Evolutionary conservation across 1,139 yeast genomes (phyloP).

Genomic region (Candida freyschussii): DNA sequence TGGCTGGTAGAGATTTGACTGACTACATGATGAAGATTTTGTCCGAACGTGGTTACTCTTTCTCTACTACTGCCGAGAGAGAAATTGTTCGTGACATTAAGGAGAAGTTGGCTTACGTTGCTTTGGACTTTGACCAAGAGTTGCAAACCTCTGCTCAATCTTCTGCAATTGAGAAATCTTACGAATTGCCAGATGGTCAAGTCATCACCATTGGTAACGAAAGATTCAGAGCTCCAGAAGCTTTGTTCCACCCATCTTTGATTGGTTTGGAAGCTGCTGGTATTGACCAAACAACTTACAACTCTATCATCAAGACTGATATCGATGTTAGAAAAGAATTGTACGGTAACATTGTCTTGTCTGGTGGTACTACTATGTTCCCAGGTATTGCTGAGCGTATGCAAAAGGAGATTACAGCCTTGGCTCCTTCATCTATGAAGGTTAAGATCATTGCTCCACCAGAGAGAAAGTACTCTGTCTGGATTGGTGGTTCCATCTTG

Average conservation of each 20-base stretch:
- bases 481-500: slow-evolving; percentile 99
- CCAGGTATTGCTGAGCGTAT: slow-evolving; percentile 99
- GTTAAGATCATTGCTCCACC: slow-evolving; percentile 99
- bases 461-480: slow-evolving; percentile 99
- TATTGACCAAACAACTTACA: slow-evolving; percentile 98
- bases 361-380: slow-evolving; percentile 99
- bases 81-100: slow-evolving; percentile 99
- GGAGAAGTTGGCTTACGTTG: slow-evolving; percentile 98
- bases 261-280: slow-evolving; percentile 98
- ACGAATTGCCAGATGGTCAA: slow-evolving; percentile 99
- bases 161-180: slow-evolving; percentile 95
- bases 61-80: slow-evolving; percentile 99
- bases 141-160: slow-evolving; percentile 99
- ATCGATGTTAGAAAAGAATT: slow-evolving; percentile 98
- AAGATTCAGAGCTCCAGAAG: slow-evolving; percentile 99
- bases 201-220: slow-evolving; percentile 99
- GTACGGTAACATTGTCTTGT: slow-evolving; percentile 98
- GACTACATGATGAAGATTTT: slow-evolving; percentile 98
- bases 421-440: slow-evolving; percentile 99
- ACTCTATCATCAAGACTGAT: slow-evolving; percentile 99
- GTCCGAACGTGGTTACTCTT: slow-evolving; percentile 97
- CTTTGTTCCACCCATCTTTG: slow-evolving; percentile 97
- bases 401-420: slow-evolving; percentile 99
- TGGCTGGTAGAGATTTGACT: slow-evolving; percentile 99
- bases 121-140: slow-evolving; percentile 95